phyloP scores from a whole-genome alignment of 257 asterid species.

The Handroanthus guayacan region DNA sequence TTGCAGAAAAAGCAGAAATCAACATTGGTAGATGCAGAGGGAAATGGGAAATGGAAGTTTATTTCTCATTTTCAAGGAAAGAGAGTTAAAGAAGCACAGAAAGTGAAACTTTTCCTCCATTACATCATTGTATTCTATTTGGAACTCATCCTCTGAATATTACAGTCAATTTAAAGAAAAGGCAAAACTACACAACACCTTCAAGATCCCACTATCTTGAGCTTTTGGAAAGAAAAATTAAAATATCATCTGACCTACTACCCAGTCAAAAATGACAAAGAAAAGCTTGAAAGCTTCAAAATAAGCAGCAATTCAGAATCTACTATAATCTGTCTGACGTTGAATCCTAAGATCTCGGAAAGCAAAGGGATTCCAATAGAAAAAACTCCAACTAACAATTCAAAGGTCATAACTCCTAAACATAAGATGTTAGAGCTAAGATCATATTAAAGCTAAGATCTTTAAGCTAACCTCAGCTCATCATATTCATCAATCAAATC shows the following conservation, averaged over 20 bases:
- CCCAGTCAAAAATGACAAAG: background rate
- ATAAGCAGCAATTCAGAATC: background rate
- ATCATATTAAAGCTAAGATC: background rate
- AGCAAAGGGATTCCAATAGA: background rate
- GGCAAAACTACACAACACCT: background rate
- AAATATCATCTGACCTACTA: background rate
- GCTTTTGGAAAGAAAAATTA: conserved; percentile 18
- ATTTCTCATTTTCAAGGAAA: background rate
- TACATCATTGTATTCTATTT: background rate
- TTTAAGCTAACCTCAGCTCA: conserved; percentile 23
- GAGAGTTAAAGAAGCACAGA: background rate
- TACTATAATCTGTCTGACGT: background rate
- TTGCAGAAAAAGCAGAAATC: background rate
- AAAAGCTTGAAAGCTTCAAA: conserved; percentile 11
- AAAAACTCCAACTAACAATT: background rate
- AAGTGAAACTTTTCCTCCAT: conserved; percentile 12
- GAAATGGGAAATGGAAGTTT: background rate
- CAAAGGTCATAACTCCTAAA: background rate
- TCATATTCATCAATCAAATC: conserved; percentile 29
- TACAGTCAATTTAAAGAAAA: background rate
- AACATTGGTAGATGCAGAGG: background rate
- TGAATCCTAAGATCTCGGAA: conserved; percentile 17
- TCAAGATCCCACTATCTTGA: conserved; percentile 14
- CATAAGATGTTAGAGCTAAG: background rate
- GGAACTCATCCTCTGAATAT: background rate